These are phyloP conservation scores for Picochlorum sp. DNA, from an alignment of 139 green algal genomes.

Conservation along the genomic window DNA sequence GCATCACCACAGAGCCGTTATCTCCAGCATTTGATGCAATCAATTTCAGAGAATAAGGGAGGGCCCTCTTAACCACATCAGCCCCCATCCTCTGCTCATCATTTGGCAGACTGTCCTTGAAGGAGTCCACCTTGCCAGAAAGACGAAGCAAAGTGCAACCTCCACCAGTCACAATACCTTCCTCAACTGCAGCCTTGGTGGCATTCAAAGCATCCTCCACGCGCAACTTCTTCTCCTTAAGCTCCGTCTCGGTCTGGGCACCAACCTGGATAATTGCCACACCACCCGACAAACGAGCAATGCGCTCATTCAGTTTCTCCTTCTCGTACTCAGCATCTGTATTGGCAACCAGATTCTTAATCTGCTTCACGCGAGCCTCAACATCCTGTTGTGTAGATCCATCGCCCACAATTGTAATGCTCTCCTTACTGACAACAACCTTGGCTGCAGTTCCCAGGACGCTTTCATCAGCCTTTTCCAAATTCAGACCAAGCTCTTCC, in stretches of 20 bases:
- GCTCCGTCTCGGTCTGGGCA: conserved; percentile 98
- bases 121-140: conserved; percentile 57
- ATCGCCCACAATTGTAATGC: conserved; percentile 92
- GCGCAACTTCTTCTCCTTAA: conserved; percentile 99
- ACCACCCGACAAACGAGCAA: conserved; percentile 88
- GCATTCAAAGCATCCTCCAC: conserved; percentile 99
- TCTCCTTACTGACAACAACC: conserved; percentile 82
- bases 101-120: conserved; percentile 71
- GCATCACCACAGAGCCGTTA: conserved; percentile 93
- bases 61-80: conserved; percentile 91
- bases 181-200: conserved; percentile 98
- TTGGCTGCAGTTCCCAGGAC: conserved; percentile 80
- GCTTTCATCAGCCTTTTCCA: conserved; percentile 78
- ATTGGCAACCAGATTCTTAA: conserved; percentile 75
- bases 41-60: conserved; percentile 86
- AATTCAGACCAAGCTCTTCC: conserved; percentile 90
- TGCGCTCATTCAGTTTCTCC: conserved; percentile 99
- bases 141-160: conserved; percentile 96
- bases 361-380: conserved; percentile 86
- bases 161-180: conserved; percentile 97
- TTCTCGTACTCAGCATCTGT: conserved; percentile 75
- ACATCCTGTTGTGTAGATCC: conserved; percentile 63
- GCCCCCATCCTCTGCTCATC: conserved; percentile 92
- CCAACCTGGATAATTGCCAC: conserved; percentile 98
- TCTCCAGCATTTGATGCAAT: conserved; percentile 94